Conservation (phyloP, 805 yeast genomes). For the Nakazawaea anatomiae region DNA sequence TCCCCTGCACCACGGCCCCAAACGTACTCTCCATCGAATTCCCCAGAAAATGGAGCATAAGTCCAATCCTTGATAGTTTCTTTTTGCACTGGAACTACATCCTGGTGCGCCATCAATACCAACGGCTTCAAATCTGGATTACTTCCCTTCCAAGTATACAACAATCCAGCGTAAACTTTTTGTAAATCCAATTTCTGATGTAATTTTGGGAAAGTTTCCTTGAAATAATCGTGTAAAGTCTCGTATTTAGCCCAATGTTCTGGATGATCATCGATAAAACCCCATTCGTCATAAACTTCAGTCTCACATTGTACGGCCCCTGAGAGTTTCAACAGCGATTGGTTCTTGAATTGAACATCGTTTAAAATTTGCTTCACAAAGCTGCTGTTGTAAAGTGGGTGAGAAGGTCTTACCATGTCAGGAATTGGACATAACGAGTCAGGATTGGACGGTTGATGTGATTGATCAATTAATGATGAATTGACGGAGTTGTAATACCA, state of each 20-base stretch:
- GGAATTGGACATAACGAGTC: slow-evolving; percentile 22
- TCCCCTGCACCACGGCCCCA: slow-evolving; percentile 77
- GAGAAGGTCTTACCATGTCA: slow-evolving; percentile 15
- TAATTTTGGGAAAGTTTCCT: slow-evolving; percentile 47
- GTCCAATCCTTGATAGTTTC: slow-evolving; percentile 54
- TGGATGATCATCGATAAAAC: slow-evolving; percentile 40
- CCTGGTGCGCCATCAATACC: slow-evolving; percentile 68
- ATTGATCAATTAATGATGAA: no score
- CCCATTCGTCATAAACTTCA: slow-evolving; percentile 44
- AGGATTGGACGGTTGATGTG: neutral
- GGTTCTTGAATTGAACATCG: slow-evolving; percentile 25
- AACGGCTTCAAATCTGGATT: slow-evolving; percentile 49
- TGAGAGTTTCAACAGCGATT: slow-evolving; percentile 36
- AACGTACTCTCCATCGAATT: slow-evolving; percentile 54
- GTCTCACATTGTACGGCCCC: slow-evolving; percentile 62
- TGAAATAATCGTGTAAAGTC: slow-evolving; percentile 48
- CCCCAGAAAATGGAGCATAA: slow-evolving; percentile 58
- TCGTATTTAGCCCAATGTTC: slow-evolving; percentile 43
- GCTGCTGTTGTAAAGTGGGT: slow-evolving; percentile 4
- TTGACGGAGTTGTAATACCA: no score
- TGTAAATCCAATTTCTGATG: slow-evolving; percentile 43
- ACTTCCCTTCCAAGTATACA: slow-evolving; percentile 59
- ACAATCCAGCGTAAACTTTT: slow-evolving; percentile 50
- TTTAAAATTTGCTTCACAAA: slow-evolving; percentile 25
- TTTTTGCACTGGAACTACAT: slow-evolving; percentile 70